Conservation (phyloP, 192 early-diverging fungal species). For the Globomyces pollinis-pini region DNA sequence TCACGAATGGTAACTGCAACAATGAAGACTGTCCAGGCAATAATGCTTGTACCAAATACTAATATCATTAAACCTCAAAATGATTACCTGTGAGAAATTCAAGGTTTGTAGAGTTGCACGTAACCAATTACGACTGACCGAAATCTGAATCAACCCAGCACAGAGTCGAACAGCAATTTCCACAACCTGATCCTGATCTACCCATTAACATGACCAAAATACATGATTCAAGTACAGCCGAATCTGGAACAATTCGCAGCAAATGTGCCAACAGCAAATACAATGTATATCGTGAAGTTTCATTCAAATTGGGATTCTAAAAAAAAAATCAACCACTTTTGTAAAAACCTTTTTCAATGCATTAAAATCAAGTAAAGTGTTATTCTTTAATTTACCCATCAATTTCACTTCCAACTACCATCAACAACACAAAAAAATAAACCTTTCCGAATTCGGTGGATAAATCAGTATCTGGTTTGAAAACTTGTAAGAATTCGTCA, state of each 20-base stretch:
- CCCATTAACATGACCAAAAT: conserved; percentile 14
- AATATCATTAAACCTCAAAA: conserved; percentile 48
- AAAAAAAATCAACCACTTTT: too few relatives aligned
- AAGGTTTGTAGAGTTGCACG: conserved; percentile 59
- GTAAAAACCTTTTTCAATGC: too few relatives aligned
- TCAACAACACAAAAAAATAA: too few relatives aligned
- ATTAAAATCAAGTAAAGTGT: too few relatives aligned
- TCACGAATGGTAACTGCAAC: conserved; percentile 64
- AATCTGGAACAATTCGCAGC: conserved; percentile 53
- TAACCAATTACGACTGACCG: conserved; percentile 80
- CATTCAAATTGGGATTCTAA: too few relatives aligned
- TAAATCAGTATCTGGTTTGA: too few relatives aligned
- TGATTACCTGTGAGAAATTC: conserved; percentile 67
- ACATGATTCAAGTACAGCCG: background rate
- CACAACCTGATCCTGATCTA: conserved; percentile 57
- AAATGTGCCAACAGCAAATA: conserved; percentile 80
- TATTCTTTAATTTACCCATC: background rate
- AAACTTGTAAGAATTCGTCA: background rate
- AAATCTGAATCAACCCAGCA: conserved; percentile 82
- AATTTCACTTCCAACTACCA: background rate
- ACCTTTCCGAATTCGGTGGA: too few relatives aligned
- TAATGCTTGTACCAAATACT: conserved; percentile 82
- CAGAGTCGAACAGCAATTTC: conserved; percentile 67
- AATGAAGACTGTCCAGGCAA: conserved; percentile 70
- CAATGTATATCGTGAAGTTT: conserved; percentile 25